These are phyloP conservation scores for Penicillium subrubescens DNA, from an alignment of 495 filamentous ascomycete genomes.

Conservation along the genomic window DNA sequence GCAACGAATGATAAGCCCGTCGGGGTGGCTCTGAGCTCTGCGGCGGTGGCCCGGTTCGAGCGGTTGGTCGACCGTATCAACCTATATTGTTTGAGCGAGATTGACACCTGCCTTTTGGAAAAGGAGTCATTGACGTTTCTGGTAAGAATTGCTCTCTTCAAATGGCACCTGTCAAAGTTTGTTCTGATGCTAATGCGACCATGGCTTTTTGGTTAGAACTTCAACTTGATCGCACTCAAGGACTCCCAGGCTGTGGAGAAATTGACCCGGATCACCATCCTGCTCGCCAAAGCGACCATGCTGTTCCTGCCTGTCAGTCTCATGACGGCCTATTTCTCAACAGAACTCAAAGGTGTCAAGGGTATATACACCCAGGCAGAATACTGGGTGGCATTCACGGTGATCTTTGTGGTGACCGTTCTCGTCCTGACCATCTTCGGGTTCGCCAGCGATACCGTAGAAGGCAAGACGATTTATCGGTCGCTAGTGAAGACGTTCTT, in stretches of 20 bases:
- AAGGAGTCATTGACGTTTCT: slow-evolving; percentile 77
- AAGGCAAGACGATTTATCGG: slow-evolving; percentile 53
- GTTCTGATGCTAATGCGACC: neutral
- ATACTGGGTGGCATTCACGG: slow-evolving; percentile 75
- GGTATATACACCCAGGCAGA: slow-evolving; percentile 58
- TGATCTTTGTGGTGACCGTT: slow-evolving; percentile 67
- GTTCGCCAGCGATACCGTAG: slow-evolving; percentile 49
- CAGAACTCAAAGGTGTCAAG: slow-evolving; percentile 62
- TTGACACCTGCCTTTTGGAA: slow-evolving; percentile 75
- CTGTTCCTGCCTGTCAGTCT: slow-evolving; percentile 83
- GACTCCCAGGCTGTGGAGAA: slow-evolving; percentile 78
- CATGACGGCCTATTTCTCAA: slow-evolving; percentile 83
- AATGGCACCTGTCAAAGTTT: neutral
- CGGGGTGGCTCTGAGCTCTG: slow-evolving; percentile 61
- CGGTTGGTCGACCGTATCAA: slow-evolving; percentile 74
- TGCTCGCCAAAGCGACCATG: slow-evolving; percentile 82
- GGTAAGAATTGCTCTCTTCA: slow-evolving; percentile 34
- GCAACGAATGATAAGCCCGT: slow-evolving; percentile 38
- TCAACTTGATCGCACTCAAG: slow-evolving; percentile 84
- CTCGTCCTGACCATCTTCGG: slow-evolving; percentile 54
- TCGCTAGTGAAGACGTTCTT: slow-evolving; percentile 47
- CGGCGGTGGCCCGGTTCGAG: slow-evolving; percentile 73
- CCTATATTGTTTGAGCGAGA: slow-evolving; percentile 78
- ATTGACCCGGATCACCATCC: slow-evolving; percentile 75
- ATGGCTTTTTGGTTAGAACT: slow-evolving; percentile 59